A percentile compares a stretch with the other conserved stretches of the same genome.
phyloP scores from a whole-genome alignment of 768 basidiomycete genomes.

The Rhizopogon rudus region DNA sequence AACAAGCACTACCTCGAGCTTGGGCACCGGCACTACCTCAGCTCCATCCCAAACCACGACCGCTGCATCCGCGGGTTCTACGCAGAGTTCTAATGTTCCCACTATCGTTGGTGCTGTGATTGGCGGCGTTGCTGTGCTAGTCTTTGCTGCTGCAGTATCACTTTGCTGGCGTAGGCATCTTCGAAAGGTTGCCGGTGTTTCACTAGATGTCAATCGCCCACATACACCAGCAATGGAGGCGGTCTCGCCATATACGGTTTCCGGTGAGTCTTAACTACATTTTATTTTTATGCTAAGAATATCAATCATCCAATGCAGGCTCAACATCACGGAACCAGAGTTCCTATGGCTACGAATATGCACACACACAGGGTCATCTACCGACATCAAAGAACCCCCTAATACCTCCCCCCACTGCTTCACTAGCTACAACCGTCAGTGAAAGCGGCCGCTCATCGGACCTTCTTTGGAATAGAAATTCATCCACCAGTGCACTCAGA shows the following conservation, averaged over 20 bases:
- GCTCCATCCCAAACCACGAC: background rate
- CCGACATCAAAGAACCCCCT: background rate
- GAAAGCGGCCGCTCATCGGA: background rate
- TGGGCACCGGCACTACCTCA: slow-evolving; percentile 2
- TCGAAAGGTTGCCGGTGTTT: too few relatives aligned
- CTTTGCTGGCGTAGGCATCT: background rate
- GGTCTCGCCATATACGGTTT: background rate
- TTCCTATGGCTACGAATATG: background rate
- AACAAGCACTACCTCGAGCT: background rate
- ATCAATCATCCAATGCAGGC: background rate
- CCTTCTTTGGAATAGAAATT: background rate
- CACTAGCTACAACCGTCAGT: background rate
- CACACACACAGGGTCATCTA: background rate
- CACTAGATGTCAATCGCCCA: too few relatives aligned
- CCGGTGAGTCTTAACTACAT: background rate
- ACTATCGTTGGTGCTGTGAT: slow-evolving; percentile 2
- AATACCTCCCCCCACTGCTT: background rate
- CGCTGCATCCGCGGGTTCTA: background rate
- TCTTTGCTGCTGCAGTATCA: background rate
- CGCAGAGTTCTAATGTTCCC: background rate
- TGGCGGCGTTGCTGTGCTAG: background rate
- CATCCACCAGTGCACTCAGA: background rate
- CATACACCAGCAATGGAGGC: background rate
- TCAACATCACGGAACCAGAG: background rate
- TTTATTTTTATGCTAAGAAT: background rate